Conservation (phyloP, 2,329 filamentous ascomycete genomes). For the Clonostachys solani region DNA sequence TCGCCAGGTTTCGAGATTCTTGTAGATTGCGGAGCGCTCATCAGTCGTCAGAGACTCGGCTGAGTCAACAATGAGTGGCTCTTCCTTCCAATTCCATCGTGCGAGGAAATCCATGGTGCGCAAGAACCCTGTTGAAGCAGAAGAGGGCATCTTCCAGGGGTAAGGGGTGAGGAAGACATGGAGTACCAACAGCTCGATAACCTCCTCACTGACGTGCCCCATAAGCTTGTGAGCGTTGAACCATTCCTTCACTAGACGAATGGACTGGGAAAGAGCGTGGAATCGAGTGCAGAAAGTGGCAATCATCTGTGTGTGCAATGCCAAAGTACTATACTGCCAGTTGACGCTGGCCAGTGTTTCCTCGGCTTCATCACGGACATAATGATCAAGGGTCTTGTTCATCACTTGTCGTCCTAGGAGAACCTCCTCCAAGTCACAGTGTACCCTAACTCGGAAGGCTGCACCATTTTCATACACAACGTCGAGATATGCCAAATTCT, state of each 20-base stretch:
- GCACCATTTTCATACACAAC: slow-evolving; percentile 68
- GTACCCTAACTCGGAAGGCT: slow-evolving; percentile 79
- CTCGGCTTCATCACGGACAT: slow-evolving; percentile 64
- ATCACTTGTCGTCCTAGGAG: slow-evolving; percentile 76
- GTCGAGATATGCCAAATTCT: slow-evolving; percentile 81
- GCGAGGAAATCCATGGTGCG: slow-evolving; percentile 76
- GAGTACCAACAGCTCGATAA: slow-evolving; percentile 79
- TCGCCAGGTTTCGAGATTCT: slow-evolving; percentile 77
- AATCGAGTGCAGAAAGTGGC: slow-evolving; percentile 77
- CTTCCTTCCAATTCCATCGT: slow-evolving; percentile 86
- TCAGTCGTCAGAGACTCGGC: slow-evolving; percentile 57
- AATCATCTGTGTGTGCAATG: slow-evolving; percentile 78
- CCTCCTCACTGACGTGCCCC: slow-evolving; percentile 70
- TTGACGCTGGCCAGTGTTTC: slow-evolving; percentile 67
- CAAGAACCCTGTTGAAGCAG: slow-evolving; percentile 73
- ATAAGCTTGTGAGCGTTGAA: slow-evolving; percentile 78
- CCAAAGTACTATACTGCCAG: slow-evolving; percentile 65
- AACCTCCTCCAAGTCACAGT: slow-evolving; percentile 81
- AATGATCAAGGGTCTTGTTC: slow-evolving; percentile 64
- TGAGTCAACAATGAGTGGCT: slow-evolving; percentile 74
- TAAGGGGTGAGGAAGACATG: slow-evolving; percentile 77
- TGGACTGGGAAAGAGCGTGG: slow-evolving; percentile 73
- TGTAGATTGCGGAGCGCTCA: slow-evolving; percentile 59
- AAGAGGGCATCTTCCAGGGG: slow-evolving; percentile 76
- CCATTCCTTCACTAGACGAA: slow-evolving; percentile 86